Percentiles rank a stretch among this genome's conserved stretches.
phyloP scores from a whole-genome alignment of 306 rosid genomes.

The Cucumis melo region DNA sequence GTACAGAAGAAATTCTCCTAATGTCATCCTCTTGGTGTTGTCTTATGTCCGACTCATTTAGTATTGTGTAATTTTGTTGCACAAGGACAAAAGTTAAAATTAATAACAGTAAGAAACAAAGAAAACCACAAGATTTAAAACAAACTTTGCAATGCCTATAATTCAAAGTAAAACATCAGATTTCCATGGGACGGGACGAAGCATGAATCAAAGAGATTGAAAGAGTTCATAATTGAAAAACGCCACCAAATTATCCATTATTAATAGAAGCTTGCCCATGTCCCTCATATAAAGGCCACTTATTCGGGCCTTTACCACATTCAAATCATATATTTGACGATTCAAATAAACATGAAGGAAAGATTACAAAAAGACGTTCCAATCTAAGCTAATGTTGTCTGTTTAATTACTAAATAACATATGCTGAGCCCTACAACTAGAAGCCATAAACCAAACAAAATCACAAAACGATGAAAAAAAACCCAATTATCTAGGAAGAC shows the following conservation, averaged over 20 bases:
- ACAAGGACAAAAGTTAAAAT: background rate
- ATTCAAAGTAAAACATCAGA: background rate
- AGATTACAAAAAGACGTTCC: too few species aligned
- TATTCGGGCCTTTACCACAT: background rate
- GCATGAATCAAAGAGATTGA: background rate
- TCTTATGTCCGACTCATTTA: constrained; percentile 46
- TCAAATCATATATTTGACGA: background rate
- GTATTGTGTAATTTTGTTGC: constrained; percentile 46
- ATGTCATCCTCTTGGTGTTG: constrained; percentile 49
- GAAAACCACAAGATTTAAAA: background rate
- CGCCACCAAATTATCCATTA: background rate
- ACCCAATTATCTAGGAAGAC: too few species aligned
- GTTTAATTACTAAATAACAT: too few species aligned
- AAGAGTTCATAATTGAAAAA: background rate
- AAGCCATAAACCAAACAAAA: too few species aligned
- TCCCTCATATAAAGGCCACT: background rate
- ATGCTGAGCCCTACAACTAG: too few species aligned
- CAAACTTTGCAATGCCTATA: background rate
- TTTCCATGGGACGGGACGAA: background rate
- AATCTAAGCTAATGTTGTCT: too few species aligned
- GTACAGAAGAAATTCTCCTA: constrained; percentile 36
- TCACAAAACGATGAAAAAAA: too few species aligned
- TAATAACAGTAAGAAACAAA: background rate
- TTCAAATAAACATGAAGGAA: too few species aligned
- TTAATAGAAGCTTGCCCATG: background rate